Base-by-base conservation (phyloP, 202 grass and related monocot species). In the Zoysia matrella region DNA sequence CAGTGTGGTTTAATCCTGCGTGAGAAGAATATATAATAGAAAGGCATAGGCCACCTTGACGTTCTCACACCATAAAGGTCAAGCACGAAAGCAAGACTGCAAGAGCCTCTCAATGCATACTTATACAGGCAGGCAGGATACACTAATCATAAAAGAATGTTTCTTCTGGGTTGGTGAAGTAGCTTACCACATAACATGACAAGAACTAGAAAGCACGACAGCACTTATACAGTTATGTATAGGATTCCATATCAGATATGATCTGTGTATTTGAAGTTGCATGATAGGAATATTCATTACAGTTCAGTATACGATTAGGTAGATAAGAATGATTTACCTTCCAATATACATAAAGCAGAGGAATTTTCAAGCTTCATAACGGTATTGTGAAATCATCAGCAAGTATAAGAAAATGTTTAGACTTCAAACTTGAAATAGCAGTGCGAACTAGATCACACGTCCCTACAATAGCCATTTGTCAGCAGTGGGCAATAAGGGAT, bases 1-100 rank as follows among this genome's bases (percentile, higher is more conserved):
- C 73, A 78, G 67, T 15, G 12, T 5, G 69, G 46, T 69, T 47
- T 74, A 89, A 82, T 42, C 82, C 51, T 78, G 67, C 14, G 40
- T 82, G 73, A 52, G 82, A 42, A 69, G 41, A 82, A 82, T 82
- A 78, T 56, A 86, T 86, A 86, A 78, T 60, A 47, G 51, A 82
- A 78, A 86, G 36, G 47, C 54, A 69, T 48, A 75, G 49, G 36
- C 18, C 46, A 78, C 73, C 83, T 48, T 60, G 67, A 78, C 52
- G 56, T 68, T 69, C 41, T 79, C 52, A 83, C 79, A 52, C 77
- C 79, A 69, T 42, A 64, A 60, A 64, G 79, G 39, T 68, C 80
- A 57, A 69, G 5, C 68, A 78, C 61, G 69, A 69, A 62, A 74
- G 47, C n/a, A 65, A 74, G 55, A 90, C 74, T 70, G 83, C 67